These are phyloP conservation scores for Exophiala oligosperma DNA, from an alignment of 2,329 filamentous ascomycete species.

Conservation along the genomic window DNA sequence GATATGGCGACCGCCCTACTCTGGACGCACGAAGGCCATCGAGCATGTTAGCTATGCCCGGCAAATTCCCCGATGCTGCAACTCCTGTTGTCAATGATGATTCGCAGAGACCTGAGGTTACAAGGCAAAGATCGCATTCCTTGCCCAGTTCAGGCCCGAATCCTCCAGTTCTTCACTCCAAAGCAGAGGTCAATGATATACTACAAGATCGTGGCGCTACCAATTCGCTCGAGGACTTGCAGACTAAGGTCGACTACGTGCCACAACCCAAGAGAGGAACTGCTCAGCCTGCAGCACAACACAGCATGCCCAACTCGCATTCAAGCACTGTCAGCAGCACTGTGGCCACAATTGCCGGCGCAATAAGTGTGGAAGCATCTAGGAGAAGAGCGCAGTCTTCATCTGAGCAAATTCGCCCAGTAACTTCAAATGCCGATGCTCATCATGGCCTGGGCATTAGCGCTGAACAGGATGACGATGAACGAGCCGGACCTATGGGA, in stretches of 20 bases:
- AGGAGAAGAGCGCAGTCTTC: conserved; percentile 14
- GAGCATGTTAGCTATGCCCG: conserved; percentile 27
- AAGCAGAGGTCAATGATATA: background rate
- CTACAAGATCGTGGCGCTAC: background rate
- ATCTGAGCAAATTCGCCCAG: background rate
- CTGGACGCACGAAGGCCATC: conserved; percentile 16
- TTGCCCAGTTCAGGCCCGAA: conserved; percentile 11
- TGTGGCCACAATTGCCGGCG: conserved; percentile 28
- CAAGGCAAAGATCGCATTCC: conserved; percentile 22
- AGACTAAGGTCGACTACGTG: background rate
- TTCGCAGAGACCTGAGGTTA: conserved; percentile 5
- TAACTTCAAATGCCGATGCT: background rate
- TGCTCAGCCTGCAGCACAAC: background rate
- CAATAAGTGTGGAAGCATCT: conserved; percentile 25
- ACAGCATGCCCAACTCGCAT: background rate
- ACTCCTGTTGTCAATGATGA: background rate
- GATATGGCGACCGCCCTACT: conserved; percentile 1
- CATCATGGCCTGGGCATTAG: background rate
- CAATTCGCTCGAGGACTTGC: background rate
- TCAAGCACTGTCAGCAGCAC: conserved; percentile 21
- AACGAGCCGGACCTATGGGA: background rate
- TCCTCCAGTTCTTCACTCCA: background rate
- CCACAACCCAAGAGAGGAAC: background rate
- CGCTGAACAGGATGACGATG: conserved; percentile 8
- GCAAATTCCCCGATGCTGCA: conserved; percentile 15